These are phyloP conservation scores for Filosporella fistucella DNA, from an alignment of 495 filamentous ascomycete genomes.

Conservation along the genomic window DNA sequence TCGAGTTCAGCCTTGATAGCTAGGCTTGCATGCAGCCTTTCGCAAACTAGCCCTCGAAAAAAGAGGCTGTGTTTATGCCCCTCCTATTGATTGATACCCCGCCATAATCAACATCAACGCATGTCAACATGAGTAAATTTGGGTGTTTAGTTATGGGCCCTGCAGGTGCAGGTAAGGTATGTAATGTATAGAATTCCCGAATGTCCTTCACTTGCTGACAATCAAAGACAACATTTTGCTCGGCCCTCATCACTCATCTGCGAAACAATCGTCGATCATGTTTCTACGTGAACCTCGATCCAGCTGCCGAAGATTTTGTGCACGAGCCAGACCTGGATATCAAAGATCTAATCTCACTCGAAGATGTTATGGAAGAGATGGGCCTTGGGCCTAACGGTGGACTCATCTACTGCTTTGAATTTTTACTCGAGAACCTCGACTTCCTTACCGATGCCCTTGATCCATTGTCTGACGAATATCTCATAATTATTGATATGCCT, in stretches of 20 bases:
- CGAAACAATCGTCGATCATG: conserved; percentile 78
- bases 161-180: conserved; percentile 80
- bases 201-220: neutral
- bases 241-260: conserved; percentile 86
- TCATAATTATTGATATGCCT: conserved; percentile 97
- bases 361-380: conserved; percentile 99
- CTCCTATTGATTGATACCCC: too few relatives aligned
- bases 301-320: conserved; percentile 87
- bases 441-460: conserved; percentile 88
- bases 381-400: conserved; percentile 91
- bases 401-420: conserved; percentile 97
- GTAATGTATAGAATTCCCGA: neutral
- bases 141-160: conserved; percentile 94
- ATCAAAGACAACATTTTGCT: conserved; percentile 83
- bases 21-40: neutral
- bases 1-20: neutral
- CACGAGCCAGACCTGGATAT: conserved; percentile 95
- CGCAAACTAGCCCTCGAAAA: conserved; percentile 3
- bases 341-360: conserved; percentile 89
- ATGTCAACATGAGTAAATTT: conserved; percentile 90
- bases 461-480: conserved; percentile 84
- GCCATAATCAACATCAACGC: conserved; percentile 18
- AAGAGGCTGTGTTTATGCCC: too few relatives aligned
- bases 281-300: conserved; percentile 98
- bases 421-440: conserved; percentile 91